Base-by-base conservation (phyloP, 345 rosid genomes). In the Salix viminalis region DNA sequence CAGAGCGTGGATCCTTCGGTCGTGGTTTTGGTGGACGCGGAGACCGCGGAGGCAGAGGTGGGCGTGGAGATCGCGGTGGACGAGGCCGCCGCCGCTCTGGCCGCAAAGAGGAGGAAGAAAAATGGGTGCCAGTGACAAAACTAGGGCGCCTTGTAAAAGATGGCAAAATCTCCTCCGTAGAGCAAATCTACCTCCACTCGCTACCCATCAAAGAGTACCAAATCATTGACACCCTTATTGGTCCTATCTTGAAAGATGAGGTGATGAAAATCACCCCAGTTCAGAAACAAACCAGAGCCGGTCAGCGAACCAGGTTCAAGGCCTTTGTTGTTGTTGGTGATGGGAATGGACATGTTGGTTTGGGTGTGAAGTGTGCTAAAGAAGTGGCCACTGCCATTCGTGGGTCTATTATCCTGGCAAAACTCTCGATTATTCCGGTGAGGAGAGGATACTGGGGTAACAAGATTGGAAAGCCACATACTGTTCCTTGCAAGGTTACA, bases 181-280 rank as follows among this genome's bases (percentile, higher is more conserved):
- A 94, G 83, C 91, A 91, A 70, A 91, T 92, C 84, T 92, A 92
- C 73, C 92, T 92, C 30, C 97, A 91, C 70, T 92, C 97, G 0
- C 91, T 94, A 6, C 98, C 97, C 0, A 89, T 94, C 81, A 92
- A 94, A 85, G 98, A 94, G 89, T 76, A 91, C 36, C 97, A 94
- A 80, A 94, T 94, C 82, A 54, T 94, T 1, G 97, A 92, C 84
- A 70, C 76, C 2, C 95, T 94, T 34, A 86, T 88, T 1, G 96
- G 84, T n/a, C 94, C 93, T 0, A 46, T 87, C 0, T 82, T 94
- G 78, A 94, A 92, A 78, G 98, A 94, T 9, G 98, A 94, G 87
- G 98, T 94, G 65, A 94, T 94, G 98, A 92, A 94, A 72, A 92
- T 92, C 83, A 90, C 90, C 82, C 96, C 98, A 0, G 97, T 92